Conservation (phyloP, 805 yeast genomes). For the Pachysolen tannophilus region DNA sequence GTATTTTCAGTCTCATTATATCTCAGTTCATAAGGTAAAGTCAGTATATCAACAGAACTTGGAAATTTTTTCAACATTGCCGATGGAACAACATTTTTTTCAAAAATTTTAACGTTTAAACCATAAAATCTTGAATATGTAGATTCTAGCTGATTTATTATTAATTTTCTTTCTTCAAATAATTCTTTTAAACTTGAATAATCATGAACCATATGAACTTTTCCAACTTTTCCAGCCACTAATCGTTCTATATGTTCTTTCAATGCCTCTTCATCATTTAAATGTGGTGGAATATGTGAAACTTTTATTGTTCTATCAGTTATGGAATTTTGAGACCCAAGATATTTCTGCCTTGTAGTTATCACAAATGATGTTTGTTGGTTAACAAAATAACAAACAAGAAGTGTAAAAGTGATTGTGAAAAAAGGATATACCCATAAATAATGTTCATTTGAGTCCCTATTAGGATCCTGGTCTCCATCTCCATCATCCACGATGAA, state of each 20-base stretch:
- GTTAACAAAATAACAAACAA: slow-evolving; percentile 53
- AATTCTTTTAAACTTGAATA: slow-evolving; percentile 72
- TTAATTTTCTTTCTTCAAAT: slow-evolving; percentile 46
- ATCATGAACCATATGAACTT: slow-evolving; percentile 75
- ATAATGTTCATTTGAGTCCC: slow-evolving; percentile 28
- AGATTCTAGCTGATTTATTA: slow-evolving; percentile 54
- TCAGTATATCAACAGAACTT: slow-evolving; percentile 3
- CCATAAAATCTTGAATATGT: slow-evolving; percentile 56
- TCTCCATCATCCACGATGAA: no score
- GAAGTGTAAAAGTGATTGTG: slow-evolving; percentile 75
- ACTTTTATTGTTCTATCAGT: slow-evolving; percentile 87
- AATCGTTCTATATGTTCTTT: slow-evolving; percentile 69
- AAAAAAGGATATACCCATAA: slow-evolving; percentile 83
- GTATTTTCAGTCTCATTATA: slow-evolving; percentile 2
- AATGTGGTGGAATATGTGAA: slow-evolving; percentile 80
- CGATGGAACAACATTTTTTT: slow-evolving; percentile 8
- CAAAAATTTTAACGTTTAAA: not conserved
- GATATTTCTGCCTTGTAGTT: slow-evolving; percentile 64
- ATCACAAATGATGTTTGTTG: slow-evolving; percentile 70
- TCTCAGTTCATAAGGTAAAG: slow-evolving; percentile 6
- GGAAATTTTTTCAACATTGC: slow-evolving; percentile 3
- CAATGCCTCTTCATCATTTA: slow-evolving; percentile 64
- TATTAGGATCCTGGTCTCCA: slow-evolving; percentile 5
- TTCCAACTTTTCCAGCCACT: slow-evolving; percentile 72
- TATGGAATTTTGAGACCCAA: slow-evolving; percentile 81